These are phyloP conservation scores for Primulina tabacum DNA, from an alignment of 257 asterid species.

Conservation along the genomic window DNA sequence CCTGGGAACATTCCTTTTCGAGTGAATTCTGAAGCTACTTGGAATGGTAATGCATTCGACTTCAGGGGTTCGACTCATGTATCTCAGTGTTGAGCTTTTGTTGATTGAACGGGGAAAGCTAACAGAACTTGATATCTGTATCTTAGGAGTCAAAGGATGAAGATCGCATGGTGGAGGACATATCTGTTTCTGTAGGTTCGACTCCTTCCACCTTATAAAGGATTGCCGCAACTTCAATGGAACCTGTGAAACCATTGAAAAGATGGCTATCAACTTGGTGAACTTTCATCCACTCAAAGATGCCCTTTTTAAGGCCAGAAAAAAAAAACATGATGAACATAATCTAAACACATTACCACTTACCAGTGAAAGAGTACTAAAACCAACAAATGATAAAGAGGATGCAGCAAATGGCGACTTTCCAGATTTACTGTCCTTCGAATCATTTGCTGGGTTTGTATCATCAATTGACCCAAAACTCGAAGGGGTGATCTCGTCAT, in stretches of 20 bases:
- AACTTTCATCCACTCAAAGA: not conserved
- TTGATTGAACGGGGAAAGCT: slow-evolving; percentile 33
- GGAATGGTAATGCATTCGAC: slow-evolving; percentile 27
- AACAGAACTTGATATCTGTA: slow-evolving; percentile 27
- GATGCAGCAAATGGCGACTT: slow-evolving; percentile 79
- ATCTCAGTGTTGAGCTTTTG: slow-evolving; percentile 47
- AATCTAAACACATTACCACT: slow-evolving; percentile 23
- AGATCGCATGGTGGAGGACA: slow-evolving; percentile 16
- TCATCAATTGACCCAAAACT: slow-evolving; percentile 78
- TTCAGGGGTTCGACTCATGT: slow-evolving; percentile 26
- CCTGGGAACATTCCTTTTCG: slow-evolving; percentile 33
- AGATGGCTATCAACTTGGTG: not conserved
- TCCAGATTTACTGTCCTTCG: slow-evolving; percentile 47
- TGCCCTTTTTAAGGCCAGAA: not conserved
- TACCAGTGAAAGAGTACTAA: slow-evolving; percentile 46
- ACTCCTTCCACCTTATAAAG: slow-evolving; percentile 49
- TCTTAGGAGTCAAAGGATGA: slow-evolving; percentile 22
- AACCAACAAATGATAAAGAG: slow-evolving; percentile 59
- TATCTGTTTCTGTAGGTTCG: slow-evolving; percentile 26
- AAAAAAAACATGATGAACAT: not conserved
- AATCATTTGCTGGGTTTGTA: slow-evolving; percentile 33
- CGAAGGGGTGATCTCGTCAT: slow-evolving; percentile 49
- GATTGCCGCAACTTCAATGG: slow-evolving; percentile 53
- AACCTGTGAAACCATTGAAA: slow-evolving; percentile 40
- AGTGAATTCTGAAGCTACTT: slow-evolving; percentile 24